Evolutionary conservation across 169 alveolate species (phyloP).

Genomic region (Eimeria sp.): DNA sequence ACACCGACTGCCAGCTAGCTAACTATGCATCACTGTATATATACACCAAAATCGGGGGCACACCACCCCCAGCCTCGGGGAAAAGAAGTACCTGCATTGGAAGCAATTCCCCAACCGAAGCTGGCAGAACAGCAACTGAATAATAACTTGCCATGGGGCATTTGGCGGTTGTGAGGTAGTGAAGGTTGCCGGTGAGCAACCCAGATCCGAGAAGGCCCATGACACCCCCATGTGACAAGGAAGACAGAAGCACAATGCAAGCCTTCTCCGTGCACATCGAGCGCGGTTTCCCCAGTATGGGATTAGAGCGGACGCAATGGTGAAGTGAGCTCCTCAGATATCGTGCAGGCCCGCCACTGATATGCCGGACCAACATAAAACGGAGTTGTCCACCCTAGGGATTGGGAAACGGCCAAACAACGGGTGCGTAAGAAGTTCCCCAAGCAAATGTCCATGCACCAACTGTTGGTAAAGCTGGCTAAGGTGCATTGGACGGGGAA

Average conservation of each 20-base stretch:
- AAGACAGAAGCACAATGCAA: background rate
- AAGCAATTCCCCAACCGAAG: background rate
- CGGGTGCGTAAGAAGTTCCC: background rate
- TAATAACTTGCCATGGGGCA: background rate
- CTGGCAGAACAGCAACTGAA: background rate
- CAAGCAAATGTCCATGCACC: background rate
- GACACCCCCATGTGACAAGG: background rate
- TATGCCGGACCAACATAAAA: background rate
- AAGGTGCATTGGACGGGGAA: background rate
- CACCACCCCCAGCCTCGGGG: background rate
- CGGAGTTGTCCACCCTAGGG: background rate
- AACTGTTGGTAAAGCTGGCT: background rate
- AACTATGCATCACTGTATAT: background rate
- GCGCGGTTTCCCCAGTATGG: background rate
- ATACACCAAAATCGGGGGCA: background rate
- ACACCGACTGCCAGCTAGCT: background rate
- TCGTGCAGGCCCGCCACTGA: background rate
- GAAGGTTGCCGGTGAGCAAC: background rate
- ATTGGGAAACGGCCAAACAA: background rate
- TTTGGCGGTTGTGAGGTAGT: background rate
- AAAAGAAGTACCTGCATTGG: background rate
- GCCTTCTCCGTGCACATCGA: background rate
- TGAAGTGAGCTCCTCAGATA: background rate
- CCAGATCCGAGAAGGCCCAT: background rate
- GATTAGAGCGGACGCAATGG: background rate